Conservation (phyloP, 768 basidiomycete species). For the Mycena indigotica region DNA sequence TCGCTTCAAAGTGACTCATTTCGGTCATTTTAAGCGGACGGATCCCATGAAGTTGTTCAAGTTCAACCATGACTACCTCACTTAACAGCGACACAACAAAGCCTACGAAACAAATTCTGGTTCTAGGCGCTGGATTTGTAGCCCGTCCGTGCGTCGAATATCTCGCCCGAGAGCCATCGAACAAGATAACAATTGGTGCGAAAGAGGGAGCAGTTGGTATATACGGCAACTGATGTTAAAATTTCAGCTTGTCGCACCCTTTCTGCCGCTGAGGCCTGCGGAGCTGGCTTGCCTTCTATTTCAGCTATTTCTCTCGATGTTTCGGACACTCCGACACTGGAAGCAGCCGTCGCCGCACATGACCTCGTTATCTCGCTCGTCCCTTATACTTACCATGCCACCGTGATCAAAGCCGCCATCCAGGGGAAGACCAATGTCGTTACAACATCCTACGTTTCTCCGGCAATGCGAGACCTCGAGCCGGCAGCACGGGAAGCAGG, state of each 20-base stretch:
- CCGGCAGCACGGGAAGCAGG: conserved; percentile 81
- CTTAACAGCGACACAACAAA: not conserved
- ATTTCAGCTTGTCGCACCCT: conserved; percentile 84
- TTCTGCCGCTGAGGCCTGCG: conserved; percentile 68
- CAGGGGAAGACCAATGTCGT: conserved; percentile 89
- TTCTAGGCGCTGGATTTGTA: conserved; percentile 95
- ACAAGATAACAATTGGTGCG: conserved; percentile 83
- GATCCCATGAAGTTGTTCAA: no score
- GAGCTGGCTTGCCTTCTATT: conserved; percentile 66
- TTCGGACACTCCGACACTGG: conserved; percentile 65
- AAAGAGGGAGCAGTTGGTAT: no score
- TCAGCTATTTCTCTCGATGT: conserved; percentile 85
- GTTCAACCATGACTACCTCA: not conserved
- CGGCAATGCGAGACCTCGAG: conserved; percentile 87
- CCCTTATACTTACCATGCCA: conserved; percentile 88
- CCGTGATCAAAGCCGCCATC: conserved; percentile 91
- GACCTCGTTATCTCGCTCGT: conserved; percentile 97
- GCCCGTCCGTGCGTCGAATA: conserved; percentile 97
- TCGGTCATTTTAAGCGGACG: not conserved
- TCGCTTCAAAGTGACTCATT: not conserved
- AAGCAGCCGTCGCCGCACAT: conserved; percentile 79
- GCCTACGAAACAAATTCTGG: conserved; percentile 64
- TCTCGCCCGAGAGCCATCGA: conserved; percentile 76
- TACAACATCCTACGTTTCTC: conserved; percentile 93
- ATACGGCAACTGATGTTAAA: no score